Conservation (phyloP, 768 basidiomycete genomes). For the Boletus rex-veris region DNA sequence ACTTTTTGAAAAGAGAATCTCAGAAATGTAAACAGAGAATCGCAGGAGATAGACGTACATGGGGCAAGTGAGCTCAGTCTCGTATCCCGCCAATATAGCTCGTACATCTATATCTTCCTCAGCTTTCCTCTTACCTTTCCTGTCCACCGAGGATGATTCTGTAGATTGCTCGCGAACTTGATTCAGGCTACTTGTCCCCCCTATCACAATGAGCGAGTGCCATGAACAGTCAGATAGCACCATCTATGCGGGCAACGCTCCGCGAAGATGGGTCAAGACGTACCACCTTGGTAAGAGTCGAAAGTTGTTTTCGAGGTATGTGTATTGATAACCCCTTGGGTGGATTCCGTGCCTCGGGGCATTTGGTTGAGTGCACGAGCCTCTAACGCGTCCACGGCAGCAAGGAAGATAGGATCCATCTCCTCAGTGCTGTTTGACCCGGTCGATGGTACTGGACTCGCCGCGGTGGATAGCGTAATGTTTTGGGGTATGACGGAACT, state of each 20-base stretch:
- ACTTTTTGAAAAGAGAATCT: conserved; percentile 38
- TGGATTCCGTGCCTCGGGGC: conserved; percentile 7
- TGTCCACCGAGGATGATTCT: conserved; percentile 16
- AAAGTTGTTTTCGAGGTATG: conserved; percentile 7
- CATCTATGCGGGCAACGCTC: neutral
- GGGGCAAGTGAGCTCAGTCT: conserved; percentile 66
- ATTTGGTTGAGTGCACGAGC: conserved; percentile 22
- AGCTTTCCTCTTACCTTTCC: conserved; percentile 46
- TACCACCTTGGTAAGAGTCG: conserved; percentile 12
- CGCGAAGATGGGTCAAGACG: conserved; percentile 3
- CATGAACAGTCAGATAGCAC: neutral
- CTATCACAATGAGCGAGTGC: conserved; percentile 10
- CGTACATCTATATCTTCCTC: conserved; percentile 24
- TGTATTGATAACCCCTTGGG: neutral
- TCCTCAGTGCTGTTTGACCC: conserved; percentile 10
- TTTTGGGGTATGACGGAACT: neutral
- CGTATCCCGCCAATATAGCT: conserved; percentile 44
- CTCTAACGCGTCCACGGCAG: conserved; percentile 48
- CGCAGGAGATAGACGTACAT: conserved; percentile 49
- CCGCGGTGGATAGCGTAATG: neutral
- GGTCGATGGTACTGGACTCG: conserved; percentile 13
- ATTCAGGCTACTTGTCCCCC: neutral
- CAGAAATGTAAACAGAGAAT: neutral
- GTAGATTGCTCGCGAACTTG: neutral
- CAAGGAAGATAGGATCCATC: conserved; percentile 27